Conservation (phyloP, 345 rosid species). For the Kernera saxatilis region DNA sequence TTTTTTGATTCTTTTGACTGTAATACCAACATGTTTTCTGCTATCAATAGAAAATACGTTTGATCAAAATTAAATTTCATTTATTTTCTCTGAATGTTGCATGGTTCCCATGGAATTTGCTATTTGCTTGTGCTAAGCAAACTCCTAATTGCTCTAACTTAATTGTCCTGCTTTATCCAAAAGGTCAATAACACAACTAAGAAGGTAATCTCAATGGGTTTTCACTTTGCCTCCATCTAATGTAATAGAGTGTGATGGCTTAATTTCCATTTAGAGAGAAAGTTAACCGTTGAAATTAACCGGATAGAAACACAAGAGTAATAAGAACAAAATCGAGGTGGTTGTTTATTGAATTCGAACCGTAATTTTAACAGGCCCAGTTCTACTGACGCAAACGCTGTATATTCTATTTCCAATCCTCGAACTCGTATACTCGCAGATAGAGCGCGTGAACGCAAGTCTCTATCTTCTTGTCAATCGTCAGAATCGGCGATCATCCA, state of each 20-base stretch:
- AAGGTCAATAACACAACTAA: too few relatives aligned
- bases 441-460: constrained; percentile 7
- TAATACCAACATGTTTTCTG: constrained; percentile 6
- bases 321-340: too few relatives aligned
- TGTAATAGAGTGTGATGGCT: too few relatives aligned
- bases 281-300: too few relatives aligned
- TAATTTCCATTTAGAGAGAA: too few relatives aligned
- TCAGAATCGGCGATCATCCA: not conserved
- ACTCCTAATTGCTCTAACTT: not conserved
- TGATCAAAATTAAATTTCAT: not conserved
- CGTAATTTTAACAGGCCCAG: too few relatives aligned
- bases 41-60: not conserved
- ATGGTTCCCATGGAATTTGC: not conserved
- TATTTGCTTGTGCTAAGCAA: not conserved
- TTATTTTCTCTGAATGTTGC: not conserved
- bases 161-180: too few relatives aligned
- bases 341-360: too few relatives aligned
- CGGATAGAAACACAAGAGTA: too few relatives aligned
- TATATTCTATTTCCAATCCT: not conserved
- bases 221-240: too few relatives aligned
- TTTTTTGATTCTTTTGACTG: not conserved
- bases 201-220: too few relatives aligned
- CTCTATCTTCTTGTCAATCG: constrained; percentile 15
- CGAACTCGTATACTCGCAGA: constrained; percentile 2
- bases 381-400: too few relatives aligned